Evolutionary conservation across 805 yeast species (phyloP), one percentile per base, ranked within the genome.

Genomic region (Phaffomyces opuntiae): DNA sequence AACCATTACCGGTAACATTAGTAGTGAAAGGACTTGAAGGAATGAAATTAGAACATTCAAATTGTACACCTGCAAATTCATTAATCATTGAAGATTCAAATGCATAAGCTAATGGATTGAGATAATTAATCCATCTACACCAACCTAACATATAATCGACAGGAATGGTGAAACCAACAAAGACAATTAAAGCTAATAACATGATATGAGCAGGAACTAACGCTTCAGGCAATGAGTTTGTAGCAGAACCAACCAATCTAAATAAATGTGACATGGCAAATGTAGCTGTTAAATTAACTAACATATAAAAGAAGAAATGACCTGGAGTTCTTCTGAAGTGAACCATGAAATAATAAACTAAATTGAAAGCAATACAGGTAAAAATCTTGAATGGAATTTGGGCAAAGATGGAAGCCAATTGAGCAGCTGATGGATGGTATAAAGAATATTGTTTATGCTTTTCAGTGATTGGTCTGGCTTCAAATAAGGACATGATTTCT

Each of bases 371-470:
- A 35, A 77, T 50, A 27, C 73, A 63, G 16, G 70, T 63, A 12
- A 66, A 35, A 17, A 76, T 37, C 55, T 78, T 77, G 40, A 70
- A 58, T 5, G 84, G 85, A 33, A 79, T 51, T 53, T 81, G 83
- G 9, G 83, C 70, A n/a, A 80, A 50, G 46, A 81, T 70, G 3
- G 81, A 74, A 0, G 85, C 81, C 38, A 81, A 54, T 0, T 87
- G 83, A 54, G 81, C 82, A 6, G 87, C 81, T 44, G 78, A 66
- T 12, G 84, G 83, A 50, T 74, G 80, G 52, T 80, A 80, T 36
- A 80, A 58, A 1, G 81, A 78, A 53, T 72, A 79, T 26, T 71
- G 70, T 51, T 73, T 73, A 50, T 80, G 86, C 56, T 80, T 80
- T 52, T 75, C 80, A 35, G 78, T 74, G 49, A 80, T 71, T 17